phyloP scores from a whole-genome alignment of 1,139 yeast species.

The Saccharomyces pastorianus region DNA sequence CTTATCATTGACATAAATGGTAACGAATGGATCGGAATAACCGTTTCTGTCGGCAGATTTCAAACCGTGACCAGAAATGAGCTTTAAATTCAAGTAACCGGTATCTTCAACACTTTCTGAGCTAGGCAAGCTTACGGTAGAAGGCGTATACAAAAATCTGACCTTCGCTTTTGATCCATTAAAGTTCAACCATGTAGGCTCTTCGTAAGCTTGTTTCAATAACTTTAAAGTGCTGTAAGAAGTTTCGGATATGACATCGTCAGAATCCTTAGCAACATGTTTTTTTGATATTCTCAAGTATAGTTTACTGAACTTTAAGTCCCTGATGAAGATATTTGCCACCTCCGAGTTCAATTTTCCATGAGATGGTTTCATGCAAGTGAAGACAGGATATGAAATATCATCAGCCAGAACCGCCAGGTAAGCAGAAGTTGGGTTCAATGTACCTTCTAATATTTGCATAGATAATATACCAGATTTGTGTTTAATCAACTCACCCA shows the following conservation, averaged over 20 bases:
- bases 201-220: conserved; percentile 40
- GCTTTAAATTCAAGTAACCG: conserved; percentile 49
- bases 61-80: conserved; percentile 47
- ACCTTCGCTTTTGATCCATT: conserved; percentile 40
- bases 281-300: conserved; percentile 49
- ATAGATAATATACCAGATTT: conserved; percentile 58
- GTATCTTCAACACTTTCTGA: conserved; percentile 60
- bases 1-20: conserved; percentile 45
- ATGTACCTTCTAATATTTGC: conserved; percentile 43
- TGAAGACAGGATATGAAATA: conserved; percentile 49
- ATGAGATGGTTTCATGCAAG: conserved; percentile 37
- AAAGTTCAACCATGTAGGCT: conserved; percentile 42
- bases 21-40: conserved; percentile 62
- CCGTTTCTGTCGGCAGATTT: conserved; percentile 61
- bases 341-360: conserved; percentile 33
- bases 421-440: conserved; percentile 41
- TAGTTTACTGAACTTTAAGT: conserved; percentile 51
- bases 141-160: conserved; percentile 56
- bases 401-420: conserved; percentile 62
- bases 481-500: conserved; percentile 45
- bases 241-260: conserved; percentile 45
- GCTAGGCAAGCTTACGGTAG: conserved; percentile 45
- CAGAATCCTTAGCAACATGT: conserved; percentile 40
- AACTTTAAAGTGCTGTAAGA: conserved; percentile 46
- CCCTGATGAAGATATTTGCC: conserved; percentile 60